These are phyloP conservation scores for Endocalyx cinctus DNA, from an alignment of 2,329 filamentous ascomycete species.

Conservation along the genomic window DNA sequence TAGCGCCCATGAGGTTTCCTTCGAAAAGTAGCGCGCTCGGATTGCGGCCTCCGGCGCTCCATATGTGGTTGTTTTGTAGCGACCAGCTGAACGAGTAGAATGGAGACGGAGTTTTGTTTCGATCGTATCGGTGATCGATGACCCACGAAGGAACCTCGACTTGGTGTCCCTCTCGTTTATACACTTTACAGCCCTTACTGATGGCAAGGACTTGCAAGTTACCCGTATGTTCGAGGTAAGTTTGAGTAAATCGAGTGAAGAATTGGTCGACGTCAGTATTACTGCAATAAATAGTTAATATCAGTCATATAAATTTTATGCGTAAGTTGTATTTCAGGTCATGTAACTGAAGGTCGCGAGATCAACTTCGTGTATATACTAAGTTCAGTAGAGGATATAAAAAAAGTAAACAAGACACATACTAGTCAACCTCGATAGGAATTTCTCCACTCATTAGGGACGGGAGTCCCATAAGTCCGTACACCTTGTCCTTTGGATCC, in stretches of 20 bases:
- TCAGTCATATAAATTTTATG: too few relatives aligned
- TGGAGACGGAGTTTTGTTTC: constrained; percentile 5
- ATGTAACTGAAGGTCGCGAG: too few relatives aligned
- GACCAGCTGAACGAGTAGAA: constrained; percentile 6
- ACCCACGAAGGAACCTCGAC: constrained; percentile 7
- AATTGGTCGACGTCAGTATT: constrained; percentile 3
- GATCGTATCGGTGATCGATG: constrained; percentile 7
- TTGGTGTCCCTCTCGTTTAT: neutral
- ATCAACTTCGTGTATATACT: too few relatives aligned
- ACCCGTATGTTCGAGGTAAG: constrained; percentile 4
- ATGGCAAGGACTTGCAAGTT: constrained; percentile 7
- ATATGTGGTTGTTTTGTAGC: neutral
- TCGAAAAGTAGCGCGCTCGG: constrained; percentile 1
- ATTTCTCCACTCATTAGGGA: constrained; percentile 1
- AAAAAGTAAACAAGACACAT: neutral
- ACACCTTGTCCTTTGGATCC: constrained; percentile 11
- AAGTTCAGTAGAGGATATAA: too few relatives aligned
- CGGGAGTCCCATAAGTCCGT: constrained; percentile 9
- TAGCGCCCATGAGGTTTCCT: constrained; percentile 5
- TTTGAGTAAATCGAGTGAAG: constrained; percentile 6
- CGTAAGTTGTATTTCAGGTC: too few relatives aligned
- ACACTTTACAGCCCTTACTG: constrained; percentile 8
- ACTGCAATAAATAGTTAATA: too few relatives aligned
- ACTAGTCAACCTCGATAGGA: constrained; percentile 9
- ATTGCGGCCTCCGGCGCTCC: constrained; percentile 3